These are phyloP conservation scores for Tulasnella sp. DNA, from an alignment of 768 basidiomycete species.

Conservation along the genomic window DNA sequence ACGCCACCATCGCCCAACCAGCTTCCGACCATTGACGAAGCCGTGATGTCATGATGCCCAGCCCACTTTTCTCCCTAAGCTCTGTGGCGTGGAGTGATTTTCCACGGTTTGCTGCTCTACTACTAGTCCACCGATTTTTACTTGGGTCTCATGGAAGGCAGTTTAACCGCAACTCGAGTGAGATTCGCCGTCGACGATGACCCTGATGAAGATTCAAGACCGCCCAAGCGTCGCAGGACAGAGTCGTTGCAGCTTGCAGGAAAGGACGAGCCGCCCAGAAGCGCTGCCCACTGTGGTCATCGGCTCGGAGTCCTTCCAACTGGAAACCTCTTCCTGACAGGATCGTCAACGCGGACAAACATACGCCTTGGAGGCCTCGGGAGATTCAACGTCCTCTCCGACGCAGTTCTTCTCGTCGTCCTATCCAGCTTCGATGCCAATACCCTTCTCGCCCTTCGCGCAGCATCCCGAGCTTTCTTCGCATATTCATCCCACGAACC, in stretches of 20 bases:
- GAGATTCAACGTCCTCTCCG: constrained; percentile 3
- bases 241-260: background rate
- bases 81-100: background rate
- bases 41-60: constrained; percentile 5
- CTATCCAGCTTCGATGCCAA: constrained; percentile 20
- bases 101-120: background rate
- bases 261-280: background rate
- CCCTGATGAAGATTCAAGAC: background rate
- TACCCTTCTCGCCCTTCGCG: constrained; percentile 10
- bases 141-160: background rate
- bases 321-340: constrained; percentile 30
- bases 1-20: background rate
- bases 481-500: constrained; percentile 29
- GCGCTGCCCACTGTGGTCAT: background rate
- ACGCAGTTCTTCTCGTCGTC: constrained; percentile 21
- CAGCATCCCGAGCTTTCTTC: constrained; percentile 27
- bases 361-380: constrained; percentile 31
- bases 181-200: constrained; percentile 13
- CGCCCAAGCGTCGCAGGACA: constrained; percentile 1
- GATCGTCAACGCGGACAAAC: background rate
- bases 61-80: background rate
- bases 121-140: constrained; percentile 13
- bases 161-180: constrained; percentile 7
- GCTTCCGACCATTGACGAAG: background rate
- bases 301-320: constrained; percentile 30